Base-by-base conservation (phyloP, 2,329 filamentous ascomycete species). In the Nemania serpens region DNA sequence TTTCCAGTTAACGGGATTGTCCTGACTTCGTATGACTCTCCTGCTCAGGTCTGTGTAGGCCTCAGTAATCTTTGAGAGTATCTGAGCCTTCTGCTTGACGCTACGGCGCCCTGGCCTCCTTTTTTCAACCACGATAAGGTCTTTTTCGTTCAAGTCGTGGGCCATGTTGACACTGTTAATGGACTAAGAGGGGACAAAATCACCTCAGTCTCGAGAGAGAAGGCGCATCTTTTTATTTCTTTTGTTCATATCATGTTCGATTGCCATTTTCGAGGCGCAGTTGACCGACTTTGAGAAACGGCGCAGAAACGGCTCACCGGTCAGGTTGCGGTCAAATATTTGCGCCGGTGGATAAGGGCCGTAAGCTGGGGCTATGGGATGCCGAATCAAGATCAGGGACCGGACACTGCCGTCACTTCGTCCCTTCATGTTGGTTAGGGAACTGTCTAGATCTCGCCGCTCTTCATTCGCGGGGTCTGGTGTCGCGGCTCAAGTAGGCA, bases 1-100 rank as follows among this genome's bases (percentile, higher is more conserved):
- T 20, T 43, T 66, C 71, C 70, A 73, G 58, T 73, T 64, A 42
- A 73, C 69, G 3, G 20, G 18, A 25, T 60, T 69, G 20, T 61
- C 50, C 41, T 63, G 68, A 33, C 62, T 13, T 67, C 68, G 68
- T 54, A 69, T 58, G 18, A 68, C 64, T 25, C 66, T 63, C 47
- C 58, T 68, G 9, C 50, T 62, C n/a, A 70, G 17, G 12, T 66
- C 63, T 51, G 64, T 64, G 53, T 67, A 67, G 20, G 65, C 67
- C 25, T 63, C 60, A 5, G 59, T 41, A 12, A 69, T 50, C 48
- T 63, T 70, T 18, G 63, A 39, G 12, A 62, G 17, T 22, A 9
- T 47, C 13, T 59, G 58, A 10, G 61, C 17, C 42, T 67, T 60
- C 34, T 54, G 36, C 55, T 64, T 64, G 13, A 55, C 41, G 1